Percentiles rank a stretch among this genome's conserved stretches.
Conservation (phyloP, 805 yeast genomes). For the Candida nonsorbophila region DNA sequence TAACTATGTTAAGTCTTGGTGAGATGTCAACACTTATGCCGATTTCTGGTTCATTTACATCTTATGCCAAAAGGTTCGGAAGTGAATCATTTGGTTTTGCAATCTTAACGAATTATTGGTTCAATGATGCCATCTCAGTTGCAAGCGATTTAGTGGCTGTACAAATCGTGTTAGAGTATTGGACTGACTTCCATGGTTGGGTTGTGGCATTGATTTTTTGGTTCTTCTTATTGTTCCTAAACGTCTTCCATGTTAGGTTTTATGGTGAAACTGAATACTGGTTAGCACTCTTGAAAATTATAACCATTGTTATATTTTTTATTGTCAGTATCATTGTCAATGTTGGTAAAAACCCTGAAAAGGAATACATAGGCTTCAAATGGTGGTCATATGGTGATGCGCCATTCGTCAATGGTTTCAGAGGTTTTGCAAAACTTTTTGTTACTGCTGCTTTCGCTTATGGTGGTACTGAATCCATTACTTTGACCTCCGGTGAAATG, state of each 20-base stretch:
- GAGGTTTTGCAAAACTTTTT: conserved; percentile 46
- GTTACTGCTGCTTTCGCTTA: conserved; percentile 49
- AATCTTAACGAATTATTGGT: conserved; percentile 45
- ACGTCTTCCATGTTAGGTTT: conserved; percentile 32
- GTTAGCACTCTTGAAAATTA: conserved; percentile 35
- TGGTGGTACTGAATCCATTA: conserved; percentile 43
- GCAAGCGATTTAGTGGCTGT: conserved; percentile 46
- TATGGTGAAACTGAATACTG: conserved; percentile 40
- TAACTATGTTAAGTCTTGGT: conserved; percentile 50
- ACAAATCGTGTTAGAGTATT: conserved; percentile 40
- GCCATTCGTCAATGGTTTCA: conserved; percentile 48
- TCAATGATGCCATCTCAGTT: conserved; percentile 44
- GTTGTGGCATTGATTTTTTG: conserved; percentile 50
- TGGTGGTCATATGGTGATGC: conserved; percentile 45
- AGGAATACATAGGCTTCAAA: conserved; percentile 38
- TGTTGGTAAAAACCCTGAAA: conserved; percentile 50
- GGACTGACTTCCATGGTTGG: conserved; percentile 49
- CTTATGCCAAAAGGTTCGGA: conserved; percentile 45
- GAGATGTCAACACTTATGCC: conserved; percentile 55
- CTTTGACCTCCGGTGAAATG: conserved; percentile 31
- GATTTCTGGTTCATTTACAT: conserved; percentile 49
- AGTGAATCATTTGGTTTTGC: conserved; percentile 51
- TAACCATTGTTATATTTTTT: conserved; percentile 54
- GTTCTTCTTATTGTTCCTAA: conserved; percentile 41
- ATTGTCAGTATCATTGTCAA: conserved; percentile 51